A percentile compares a stretch with the other conserved stretches of the same genome.
phyloP scores from a whole-genome alignment of 2,329 filamentous ascomycete genomes.

The Ceratocystis papillata region DNA sequence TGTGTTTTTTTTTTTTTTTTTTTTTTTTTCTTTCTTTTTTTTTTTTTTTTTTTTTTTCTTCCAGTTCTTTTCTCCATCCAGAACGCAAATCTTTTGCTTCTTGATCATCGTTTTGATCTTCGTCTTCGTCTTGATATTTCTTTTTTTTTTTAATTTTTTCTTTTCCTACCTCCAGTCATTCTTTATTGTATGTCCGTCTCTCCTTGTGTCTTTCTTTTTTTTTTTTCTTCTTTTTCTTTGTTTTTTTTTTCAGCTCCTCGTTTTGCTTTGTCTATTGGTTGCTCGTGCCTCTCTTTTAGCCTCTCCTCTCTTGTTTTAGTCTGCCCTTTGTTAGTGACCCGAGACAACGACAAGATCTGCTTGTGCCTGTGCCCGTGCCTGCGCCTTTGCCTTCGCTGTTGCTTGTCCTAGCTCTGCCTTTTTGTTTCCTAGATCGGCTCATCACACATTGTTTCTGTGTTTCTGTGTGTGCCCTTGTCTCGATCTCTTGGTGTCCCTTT shows the following conservation, averaged over 20 bases:
- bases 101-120: not conserved
- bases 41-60: not conserved
- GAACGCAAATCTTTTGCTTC: constrained; percentile 9
- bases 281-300: not conserved
- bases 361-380: too few species aligned
- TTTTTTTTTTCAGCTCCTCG: constrained; percentile 4
- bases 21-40: not conserved
- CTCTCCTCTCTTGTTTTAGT: not conserved
- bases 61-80: not conserved
- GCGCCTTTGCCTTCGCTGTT: too few species aligned
- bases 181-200: not conserved
- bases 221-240: not conserved
- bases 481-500: too few species aligned
- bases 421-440: too few species aligned
- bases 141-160: not conserved
- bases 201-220: not conserved
- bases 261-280: not conserved
- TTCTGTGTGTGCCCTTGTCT: too few species aligned
- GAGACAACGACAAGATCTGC: too few species aligned
- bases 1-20: too few species aligned
- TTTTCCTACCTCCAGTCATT: too few species aligned
- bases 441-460: too few species aligned
- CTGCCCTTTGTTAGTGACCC: not conserved
- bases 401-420: too few species aligned
- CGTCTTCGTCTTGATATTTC: not conserved